These are phyloP conservation scores for Ophiostoma novo-ulmi DNA, from an alignment of 2,329 filamentous ascomycete species.

Conservation along the genomic window DNA sequence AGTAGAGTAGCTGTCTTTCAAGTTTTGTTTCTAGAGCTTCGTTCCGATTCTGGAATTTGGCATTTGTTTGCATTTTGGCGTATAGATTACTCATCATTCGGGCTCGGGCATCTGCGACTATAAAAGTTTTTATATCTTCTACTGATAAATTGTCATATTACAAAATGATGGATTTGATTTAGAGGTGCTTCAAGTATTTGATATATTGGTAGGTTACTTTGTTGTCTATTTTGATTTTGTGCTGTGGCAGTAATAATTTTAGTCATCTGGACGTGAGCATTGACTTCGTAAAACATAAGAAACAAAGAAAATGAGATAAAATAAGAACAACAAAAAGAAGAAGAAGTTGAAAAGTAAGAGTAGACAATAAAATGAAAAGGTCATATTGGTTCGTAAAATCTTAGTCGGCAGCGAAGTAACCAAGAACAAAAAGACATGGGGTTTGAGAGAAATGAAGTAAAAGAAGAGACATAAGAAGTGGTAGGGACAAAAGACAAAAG, in stretches of 20 bases:
- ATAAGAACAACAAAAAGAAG: background rate
- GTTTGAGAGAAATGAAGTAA: background rate
- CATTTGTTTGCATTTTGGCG: background rate
- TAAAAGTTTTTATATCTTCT: background rate
- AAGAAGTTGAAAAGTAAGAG: background rate
- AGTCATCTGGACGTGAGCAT: background rate
- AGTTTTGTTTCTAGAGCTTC: too few species aligned
- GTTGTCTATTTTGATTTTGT: background rate
- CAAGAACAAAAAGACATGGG: background rate
- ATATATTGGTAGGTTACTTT: background rate
- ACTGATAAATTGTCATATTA: background rate
- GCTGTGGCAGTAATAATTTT: background rate
- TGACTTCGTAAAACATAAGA: slow-evolving; percentile 5
- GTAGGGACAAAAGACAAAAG: background rate
- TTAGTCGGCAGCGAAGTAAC: background rate
- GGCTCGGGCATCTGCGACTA: background rate
- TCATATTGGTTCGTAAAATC: background rate
- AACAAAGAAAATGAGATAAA: background rate
- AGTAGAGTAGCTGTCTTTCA: background rate
- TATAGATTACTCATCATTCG: background rate
- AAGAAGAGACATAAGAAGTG: background rate
- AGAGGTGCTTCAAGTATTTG: background rate
- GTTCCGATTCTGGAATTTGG: background rate
- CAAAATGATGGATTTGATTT: background rate
- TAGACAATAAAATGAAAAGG: background rate